Evolutionary conservation across 1,284 basidiomycete species (phyloP).

Genomic region (Mycena sp.): DNA sequence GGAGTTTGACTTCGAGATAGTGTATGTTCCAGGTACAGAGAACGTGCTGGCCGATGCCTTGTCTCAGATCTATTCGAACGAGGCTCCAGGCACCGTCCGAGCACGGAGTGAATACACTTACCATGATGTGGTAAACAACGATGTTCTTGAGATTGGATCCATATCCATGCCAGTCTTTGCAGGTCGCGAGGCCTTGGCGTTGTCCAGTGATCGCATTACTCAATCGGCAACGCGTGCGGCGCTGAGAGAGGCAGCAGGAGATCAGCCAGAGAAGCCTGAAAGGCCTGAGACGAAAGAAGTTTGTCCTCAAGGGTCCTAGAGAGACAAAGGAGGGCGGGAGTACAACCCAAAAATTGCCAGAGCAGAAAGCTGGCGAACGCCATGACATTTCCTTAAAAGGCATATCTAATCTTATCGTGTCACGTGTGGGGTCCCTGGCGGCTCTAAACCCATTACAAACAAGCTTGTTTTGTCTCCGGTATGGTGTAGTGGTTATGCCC

Average conservation of each 20-base stretch:
- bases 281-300: background rate
- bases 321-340: conserved; percentile 19
- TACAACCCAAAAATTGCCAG: conserved; percentile 1
- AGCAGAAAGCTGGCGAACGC: no score
- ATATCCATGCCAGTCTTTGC: conserved; percentile 17
- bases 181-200: conserved; percentile 6
- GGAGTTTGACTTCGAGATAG: conserved; percentile 21
- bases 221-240: conserved; percentile 3
- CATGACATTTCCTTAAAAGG: no score
- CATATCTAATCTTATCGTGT: no score
- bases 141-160: background rate
- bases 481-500: no score
- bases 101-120: conserved; percentile 28
- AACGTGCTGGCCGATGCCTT: conserved; percentile 35
- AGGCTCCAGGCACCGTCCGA: conserved; percentile 34
- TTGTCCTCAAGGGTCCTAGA: background rate
- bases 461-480: no score
- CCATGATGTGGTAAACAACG: conserved; percentile 14
- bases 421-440: no score
- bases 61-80: conserved; percentile 31
- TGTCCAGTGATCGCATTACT: conserved; percentile 9
- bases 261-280: background rate
- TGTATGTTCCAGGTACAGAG: conserved; percentile 29
- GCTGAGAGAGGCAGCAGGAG: background rate
- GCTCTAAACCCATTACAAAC: no score